A percentile compares a stretch with the other conserved stretches of the same genome.
phyloP scores from a whole-genome alignment of 768 basidiomycete species.

The Postia placenta region DNA sequence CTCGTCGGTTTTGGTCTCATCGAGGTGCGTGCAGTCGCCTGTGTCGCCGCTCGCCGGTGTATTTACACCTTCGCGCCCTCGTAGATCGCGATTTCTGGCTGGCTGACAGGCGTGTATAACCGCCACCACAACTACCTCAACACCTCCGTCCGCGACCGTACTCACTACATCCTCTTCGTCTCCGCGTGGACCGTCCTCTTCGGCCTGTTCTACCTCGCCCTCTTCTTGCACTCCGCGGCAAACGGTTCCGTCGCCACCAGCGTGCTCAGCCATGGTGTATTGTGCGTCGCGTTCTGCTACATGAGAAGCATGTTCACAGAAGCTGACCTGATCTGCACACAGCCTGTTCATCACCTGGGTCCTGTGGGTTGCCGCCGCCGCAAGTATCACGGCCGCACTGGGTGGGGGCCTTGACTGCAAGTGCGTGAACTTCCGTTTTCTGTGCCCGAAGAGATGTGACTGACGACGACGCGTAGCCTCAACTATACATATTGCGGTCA shows the following conservation, averaged over 20 bases:
- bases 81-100: conserved; percentile 67
- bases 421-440: conserved; percentile 30
- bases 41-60: no score
- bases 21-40: conserved; percentile 42
- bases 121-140: conserved; percentile 44
- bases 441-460: background rate
- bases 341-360: conserved; percentile 71
- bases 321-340: no score
- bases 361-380: conserved; percentile 71
- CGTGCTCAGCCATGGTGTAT: conserved; percentile 55
- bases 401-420: conserved; percentile 69
- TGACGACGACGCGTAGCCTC: conserved; percentile 24
- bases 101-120: conserved; percentile 62
- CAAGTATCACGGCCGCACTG: conserved; percentile 58
- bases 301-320: background rate
- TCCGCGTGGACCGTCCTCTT: conserved; percentile 66
- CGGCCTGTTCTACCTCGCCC: conserved; percentile 41
- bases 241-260: conserved; percentile 48
- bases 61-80: background rate
- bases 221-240: conserved; percentile 47
- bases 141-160: conserved; percentile 48
- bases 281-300: conserved; percentile 37
- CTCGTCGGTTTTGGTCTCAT: conserved; percentile 59
- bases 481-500: conserved; percentile 63
- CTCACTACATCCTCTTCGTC: conserved; percentile 63